A percentile compares a stretch with the other conserved stretches of the same genome.
phyloP scores from a whole-genome alignment of 306 rosid genomes.

The Vigna angularis region DNA sequence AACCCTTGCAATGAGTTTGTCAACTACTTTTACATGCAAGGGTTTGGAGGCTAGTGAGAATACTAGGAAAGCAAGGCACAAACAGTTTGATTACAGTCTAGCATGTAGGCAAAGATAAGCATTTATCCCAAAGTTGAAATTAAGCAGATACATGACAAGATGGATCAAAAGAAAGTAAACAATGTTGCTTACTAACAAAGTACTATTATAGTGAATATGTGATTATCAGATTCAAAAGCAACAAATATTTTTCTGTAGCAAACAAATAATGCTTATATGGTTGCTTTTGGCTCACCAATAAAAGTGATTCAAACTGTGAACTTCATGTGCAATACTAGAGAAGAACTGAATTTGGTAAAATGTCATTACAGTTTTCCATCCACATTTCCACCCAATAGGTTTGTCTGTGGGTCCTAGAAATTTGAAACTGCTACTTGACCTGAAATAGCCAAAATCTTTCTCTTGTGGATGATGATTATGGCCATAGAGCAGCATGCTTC shows the following conservation, averaged over 20 bases:
- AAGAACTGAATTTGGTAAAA: slow-evolving; percentile 48
- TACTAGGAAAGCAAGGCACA: background rate
- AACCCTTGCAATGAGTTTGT: slow-evolving; percentile 69
- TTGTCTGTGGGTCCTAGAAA: slow-evolving; percentile 54
- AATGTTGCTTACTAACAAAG: background rate
- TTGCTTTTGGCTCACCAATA: slow-evolving; percentile 43
- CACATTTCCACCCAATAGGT: slow-evolving; percentile 38
- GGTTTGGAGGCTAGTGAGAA: background rate
- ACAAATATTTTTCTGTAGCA: slow-evolving; percentile 36
- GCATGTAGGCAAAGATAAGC: slow-evolving; percentile 61
- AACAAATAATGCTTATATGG: slow-evolving; percentile 45
- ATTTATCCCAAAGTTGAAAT: slow-evolving; percentile 49
- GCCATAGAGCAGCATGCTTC: slow-evolving; percentile 54
- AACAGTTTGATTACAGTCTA: slow-evolving; percentile 65
- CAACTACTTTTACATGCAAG: slow-evolving; percentile 61
- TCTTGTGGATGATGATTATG: slow-evolving; percentile 71
- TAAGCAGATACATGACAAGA: slow-evolving; percentile 52
- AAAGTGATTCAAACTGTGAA: slow-evolving; percentile 51
- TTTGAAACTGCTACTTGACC: slow-evolving; percentile 58
- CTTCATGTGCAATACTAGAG: slow-evolving; percentile 59
- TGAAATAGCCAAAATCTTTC: slow-evolving; percentile 50
- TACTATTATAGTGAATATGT: slow-evolving; percentile 26
- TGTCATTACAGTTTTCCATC: slow-evolving; percentile 69
- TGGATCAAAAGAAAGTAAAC: slow-evolving; percentile 44
- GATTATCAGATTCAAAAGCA: slow-evolving; percentile 53